Evolutionary conservation across 345 rosid genomes (phyloP), one percentile per base, ranked within the genome.

Genomic region (Sonneratia alba): DNA sequence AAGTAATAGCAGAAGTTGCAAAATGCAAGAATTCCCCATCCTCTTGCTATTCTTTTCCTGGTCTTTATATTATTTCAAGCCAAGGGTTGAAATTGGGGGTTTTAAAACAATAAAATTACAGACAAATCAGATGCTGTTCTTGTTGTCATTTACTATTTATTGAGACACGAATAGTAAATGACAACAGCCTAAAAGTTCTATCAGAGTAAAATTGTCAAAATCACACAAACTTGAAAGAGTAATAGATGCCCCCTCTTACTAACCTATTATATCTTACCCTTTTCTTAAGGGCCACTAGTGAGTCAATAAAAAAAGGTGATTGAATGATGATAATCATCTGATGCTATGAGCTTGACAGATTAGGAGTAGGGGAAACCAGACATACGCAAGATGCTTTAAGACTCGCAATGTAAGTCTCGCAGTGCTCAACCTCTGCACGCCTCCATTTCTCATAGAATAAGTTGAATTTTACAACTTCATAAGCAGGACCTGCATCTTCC

Each of bases 381-480:
- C 98, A 71, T 84, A 95, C 97, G 75, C 83, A 87, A 75, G 85
- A 83, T 79, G 93, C 83, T 81, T 85, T 86, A 73, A 92, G 75
- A 73, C 87, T 80, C 49, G 90, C 86, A 45, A 89, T 70, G 83
- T 84, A 86, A 38, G 76, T 70, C 83, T 88, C 97, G 32, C 70
- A 84, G 71, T 89, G 88, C 68, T 86, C 98, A 49, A 91, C 73
- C 83, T 95, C 99, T 70, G 88, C 94, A 53, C 97, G 90, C 83
- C 98, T 87, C 97, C 97, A 91, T 74, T 83, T 89, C 88, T 95
- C 99, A 66, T 85, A 86, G 74, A 88, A 85, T 82, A 95, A 70
- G 84, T 84, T 86, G 70, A 95, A 82, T 48, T 82, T 89, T 72
- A 92, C 99, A 32, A 86, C 81, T 75, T 81, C 96, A 68, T 81